Percentiles rank a stretch among this genome's conserved stretches.
phyloP scores from a whole-genome alignment of 768 basidiomycete species.

The Baorangia bicolor region DNA sequence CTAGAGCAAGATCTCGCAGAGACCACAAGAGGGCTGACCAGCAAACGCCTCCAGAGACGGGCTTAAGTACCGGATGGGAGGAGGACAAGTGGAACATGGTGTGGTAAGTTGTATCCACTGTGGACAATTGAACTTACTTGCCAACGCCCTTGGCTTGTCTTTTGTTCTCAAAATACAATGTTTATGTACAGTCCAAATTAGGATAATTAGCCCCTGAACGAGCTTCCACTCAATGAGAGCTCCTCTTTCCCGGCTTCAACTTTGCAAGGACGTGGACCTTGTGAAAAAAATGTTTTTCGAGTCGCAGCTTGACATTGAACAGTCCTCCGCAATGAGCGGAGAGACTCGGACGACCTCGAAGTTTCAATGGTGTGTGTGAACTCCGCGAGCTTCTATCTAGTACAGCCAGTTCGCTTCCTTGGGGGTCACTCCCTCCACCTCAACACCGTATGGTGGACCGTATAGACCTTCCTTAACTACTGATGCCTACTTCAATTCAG shows the following conservation, averaged over 20 bases:
- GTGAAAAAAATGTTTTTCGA: background rate
- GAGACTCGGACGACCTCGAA: background rate
- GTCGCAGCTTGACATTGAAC: background rate
- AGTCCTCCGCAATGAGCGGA: background rate
- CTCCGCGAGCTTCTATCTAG: too few species aligned
- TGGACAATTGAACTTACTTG: slow-evolving; percentile 22
- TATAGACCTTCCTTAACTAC: background rate
- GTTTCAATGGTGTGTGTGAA: slow-evolving; percentile 3
- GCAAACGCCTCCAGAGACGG: slow-evolving; percentile 21
- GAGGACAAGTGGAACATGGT: background rate
- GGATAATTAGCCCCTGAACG: slow-evolving; percentile 19
- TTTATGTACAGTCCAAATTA: background rate
- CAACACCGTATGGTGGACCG: background rate
- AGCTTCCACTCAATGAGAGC: background rate
- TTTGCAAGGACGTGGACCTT: background rate
- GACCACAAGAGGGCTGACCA: slow-evolving; percentile 14
- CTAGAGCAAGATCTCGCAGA: slow-evolving; percentile 20
- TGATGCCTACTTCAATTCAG: slow-evolving; percentile 13
- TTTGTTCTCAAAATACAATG: slow-evolving; percentile 17
- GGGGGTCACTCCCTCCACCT: too few species aligned
- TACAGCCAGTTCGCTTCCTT: too few species aligned
- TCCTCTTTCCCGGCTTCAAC: background rate
- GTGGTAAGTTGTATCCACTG: slow-evolving; percentile 8
- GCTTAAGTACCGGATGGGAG: slow-evolving; percentile 6
- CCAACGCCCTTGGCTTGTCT: background rate